A percentile compares a stretch with the other conserved stretches of the same genome.
phyloP scores from a whole-genome alignment of 2,329 filamentous ascomycete genomes.

The Drechmeria coniospora region DNA sequence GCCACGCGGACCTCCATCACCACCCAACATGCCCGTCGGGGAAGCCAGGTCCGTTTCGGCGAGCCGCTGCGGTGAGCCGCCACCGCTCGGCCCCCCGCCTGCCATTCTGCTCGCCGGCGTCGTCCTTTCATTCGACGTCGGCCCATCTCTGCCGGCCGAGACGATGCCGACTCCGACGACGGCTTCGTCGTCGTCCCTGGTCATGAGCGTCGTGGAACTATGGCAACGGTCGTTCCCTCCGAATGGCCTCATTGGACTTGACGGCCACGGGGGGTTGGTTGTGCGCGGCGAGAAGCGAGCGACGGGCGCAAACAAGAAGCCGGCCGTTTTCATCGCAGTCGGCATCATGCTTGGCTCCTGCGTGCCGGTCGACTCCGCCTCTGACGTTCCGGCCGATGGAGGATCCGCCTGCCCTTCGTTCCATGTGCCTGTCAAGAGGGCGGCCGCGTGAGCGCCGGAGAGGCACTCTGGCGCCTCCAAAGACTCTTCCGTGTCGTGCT shows the following conservation, averaged over 20 bases:
- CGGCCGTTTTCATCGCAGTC: slow-evolving; percentile 1
- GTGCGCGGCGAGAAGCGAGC: slow-evolving; percentile 1
- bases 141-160: background rate
- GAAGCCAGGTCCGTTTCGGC: background rate
- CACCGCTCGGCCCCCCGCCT: too few relatives aligned
- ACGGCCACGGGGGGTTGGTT: background rate
- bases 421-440: slow-evolving; percentile 42
- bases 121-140: too few relatives aligned
- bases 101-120: too few relatives aligned
- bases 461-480: slow-evolving; percentile 11
- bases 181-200: too few relatives aligned
- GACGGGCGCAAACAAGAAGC: slow-evolving; percentile 2
- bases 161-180: too few relatives aligned
- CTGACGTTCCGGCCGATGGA: slow-evolving; percentile 21
- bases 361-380: slow-evolving; percentile 5
- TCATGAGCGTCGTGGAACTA: too few relatives aligned
- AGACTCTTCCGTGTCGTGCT: slow-evolving; percentile 17
- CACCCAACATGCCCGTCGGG: too few relatives aligned
- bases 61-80: slow-evolving; percentile 7
- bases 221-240: too few relatives aligned
- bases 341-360: slow-evolving; percentile 7
- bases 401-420: slow-evolving; percentile 49
- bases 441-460: slow-evolving; percentile 33
- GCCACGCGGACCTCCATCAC: slow-evolving; percentile 11
- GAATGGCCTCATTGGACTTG: too few relatives aligned